A percentile compares a stretch with the other conserved stretches of the same genome.
phyloP scores from a whole-genome alignment of 2,329 filamentous ascomycete species.

The Capronia americana region DNA sequence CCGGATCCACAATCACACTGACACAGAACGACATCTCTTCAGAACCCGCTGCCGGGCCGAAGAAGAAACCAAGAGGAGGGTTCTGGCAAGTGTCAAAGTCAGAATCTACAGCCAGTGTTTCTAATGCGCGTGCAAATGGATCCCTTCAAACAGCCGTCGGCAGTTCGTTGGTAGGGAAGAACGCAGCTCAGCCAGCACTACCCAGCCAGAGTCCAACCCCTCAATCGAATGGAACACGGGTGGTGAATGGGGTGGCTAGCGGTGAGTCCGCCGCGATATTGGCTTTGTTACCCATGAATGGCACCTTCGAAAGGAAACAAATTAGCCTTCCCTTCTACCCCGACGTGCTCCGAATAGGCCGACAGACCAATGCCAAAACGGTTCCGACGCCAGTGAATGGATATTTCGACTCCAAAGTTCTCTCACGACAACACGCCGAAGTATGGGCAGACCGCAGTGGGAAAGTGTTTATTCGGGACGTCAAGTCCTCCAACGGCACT shows the following conservation, averaged over 20 bases:
- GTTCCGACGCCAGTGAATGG: conserved; percentile 89
- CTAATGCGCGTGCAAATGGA: conserved; percentile 66
- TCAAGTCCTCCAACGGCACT: conserved; percentile 98
- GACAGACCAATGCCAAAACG: conserved; percentile 97
- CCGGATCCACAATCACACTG: conserved; percentile 50
- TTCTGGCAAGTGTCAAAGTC: conserved; percentile 71
- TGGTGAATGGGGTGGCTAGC: conserved; percentile 51
- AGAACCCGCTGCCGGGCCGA: conserved; percentile 47
- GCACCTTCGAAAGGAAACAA: conserved; percentile 95
- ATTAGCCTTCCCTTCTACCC: conserved; percentile 91
- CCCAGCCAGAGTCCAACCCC: conserved; percentile 74
- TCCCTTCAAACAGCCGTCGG: conserved; percentile 53
- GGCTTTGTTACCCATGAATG: conserved; percentile 87
- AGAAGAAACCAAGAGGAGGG: conserved; percentile 58
- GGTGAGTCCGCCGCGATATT: conserved; percentile 75
- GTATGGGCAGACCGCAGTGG: conserved; percentile 86
- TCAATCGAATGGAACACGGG: conserved; percentile 64
- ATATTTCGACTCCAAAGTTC: conserved; percentile 97
- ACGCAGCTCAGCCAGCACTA: conserved; percentile 54
- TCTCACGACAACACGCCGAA: conserved; percentile 94
- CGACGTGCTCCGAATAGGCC: conserved; percentile 92
- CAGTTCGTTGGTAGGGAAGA: conserved; percentile 35
- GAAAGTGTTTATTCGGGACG: conserved; percentile 94
- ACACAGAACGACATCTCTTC: conserved; percentile 45
- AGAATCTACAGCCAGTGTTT: conserved; percentile 68